Evolutionary conservation across 73 alveolate genomes (phyloP), one percentile per base, ranked within the genome.

Genomic region (Blepharisma stoltei): DNA sequence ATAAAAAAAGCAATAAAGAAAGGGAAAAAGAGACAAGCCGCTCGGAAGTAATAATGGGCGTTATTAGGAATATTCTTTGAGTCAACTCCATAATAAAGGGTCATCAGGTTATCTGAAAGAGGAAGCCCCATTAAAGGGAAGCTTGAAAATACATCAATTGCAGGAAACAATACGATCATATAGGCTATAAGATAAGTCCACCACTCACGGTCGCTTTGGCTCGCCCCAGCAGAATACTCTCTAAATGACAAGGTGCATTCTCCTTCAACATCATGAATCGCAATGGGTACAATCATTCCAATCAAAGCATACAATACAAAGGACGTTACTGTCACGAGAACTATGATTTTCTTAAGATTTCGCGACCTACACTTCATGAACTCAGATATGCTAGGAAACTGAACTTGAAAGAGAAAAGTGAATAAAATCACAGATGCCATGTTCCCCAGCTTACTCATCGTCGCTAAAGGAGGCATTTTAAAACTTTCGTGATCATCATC

Each of bases 101-200:
- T 60, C 23, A 18, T 8, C 38, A 60, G 45, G 5, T 60, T 60
- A 38, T 60, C 73, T n/a, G 73, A 14, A 9, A 60, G n/a, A 14
- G 73, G 14, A 14, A 60, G 18, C 4, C 46, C 73, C 73, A 60
- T 25, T 4, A 60, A 8, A 14, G 73, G 38, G 23, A 60, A 60
- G 5, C 49, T 25, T n/a, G 73, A 60, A 60, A 60, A 60, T 14
- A 60, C 73, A 25, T 60, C 73, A 25, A 60, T 8, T 60, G 73
- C 73, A 14, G 73, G 73, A 38, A 60, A 60, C 11, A 60, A 25
- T 8, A 60, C 73, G 37, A 60, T 25, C 11, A 60, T 5, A 60
- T 60, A 60, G 14, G 73, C 38, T n/a, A 60, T 60, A 0, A 60
- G 14, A 60, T 60, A 60, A 9, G 73, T 60, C 73, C 73, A 60